phyloP scores from a whole-genome alignment of 805 yeast species.

The Pichia thaimueangensis region DNA sequence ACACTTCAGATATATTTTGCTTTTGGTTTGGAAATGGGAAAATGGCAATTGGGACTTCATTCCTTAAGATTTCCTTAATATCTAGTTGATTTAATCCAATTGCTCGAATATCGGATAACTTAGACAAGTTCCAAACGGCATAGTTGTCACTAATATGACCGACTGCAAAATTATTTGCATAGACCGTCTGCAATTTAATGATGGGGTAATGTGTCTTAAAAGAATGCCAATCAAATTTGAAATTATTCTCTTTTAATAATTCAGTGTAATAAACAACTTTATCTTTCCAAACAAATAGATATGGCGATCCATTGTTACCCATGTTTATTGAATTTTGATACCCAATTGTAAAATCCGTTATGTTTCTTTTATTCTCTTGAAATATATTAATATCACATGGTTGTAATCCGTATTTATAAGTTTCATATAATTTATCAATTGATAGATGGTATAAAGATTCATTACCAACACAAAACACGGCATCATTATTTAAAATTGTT shows the following conservation, averaged over 20 bases:
- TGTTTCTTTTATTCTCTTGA: conserved; percentile 33
- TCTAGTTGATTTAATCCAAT: conserved; percentile 23
- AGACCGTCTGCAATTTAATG: conserved; percentile 19
- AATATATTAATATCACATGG: conserved; percentile 31
- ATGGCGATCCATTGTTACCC: conserved; percentile 32
- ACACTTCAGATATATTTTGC: conserved; percentile 20
- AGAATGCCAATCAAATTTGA: conserved; percentile 21
- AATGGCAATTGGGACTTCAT: conserved; percentile 24
- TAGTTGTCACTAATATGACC: conserved; percentile 22
- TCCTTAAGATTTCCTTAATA: conserved; percentile 22
- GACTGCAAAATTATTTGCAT: conserved; percentile 26
- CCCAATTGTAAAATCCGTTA: conserved; percentile 61
- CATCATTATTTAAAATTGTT: conserved; percentile 49
- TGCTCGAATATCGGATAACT: conserved; percentile 24
- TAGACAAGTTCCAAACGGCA: conserved; percentile 26
- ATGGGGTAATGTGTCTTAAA: conserved; percentile 26
- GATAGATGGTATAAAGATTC: conserved; percentile 56
- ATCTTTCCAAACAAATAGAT: conserved; percentile 49
- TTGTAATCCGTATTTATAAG: conserved; percentile 42
- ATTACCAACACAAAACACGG: conserved; percentile 54
- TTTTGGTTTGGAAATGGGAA: conserved; percentile 20
- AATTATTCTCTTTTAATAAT: conserved; percentile 23
- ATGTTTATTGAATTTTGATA: conserved; percentile 60
- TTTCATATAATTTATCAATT: conserved; percentile 53
- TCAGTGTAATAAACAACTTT: conserved; percentile 32